phyloP scores from a whole-genome alignment of 1,284 basidiomycete genomes.

The Melanopsichium pennsylvanicum region DNA sequence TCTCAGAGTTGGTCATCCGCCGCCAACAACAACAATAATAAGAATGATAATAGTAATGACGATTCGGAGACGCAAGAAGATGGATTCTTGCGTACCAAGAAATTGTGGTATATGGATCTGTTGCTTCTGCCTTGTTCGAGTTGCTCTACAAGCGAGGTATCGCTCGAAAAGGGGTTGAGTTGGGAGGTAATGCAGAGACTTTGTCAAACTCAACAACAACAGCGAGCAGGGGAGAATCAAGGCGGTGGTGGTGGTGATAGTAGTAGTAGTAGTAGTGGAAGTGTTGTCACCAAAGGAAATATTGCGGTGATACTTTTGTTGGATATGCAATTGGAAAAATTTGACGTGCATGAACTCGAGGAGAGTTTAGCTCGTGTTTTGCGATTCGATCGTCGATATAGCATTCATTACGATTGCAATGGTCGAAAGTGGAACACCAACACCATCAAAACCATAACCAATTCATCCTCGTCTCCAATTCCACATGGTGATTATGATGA shows the following conservation, averaged over 20 bases:
- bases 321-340: slow-evolving; percentile 19
- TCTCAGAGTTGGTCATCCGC: too few relatives aligned
- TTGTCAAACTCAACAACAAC: too few relatives aligned
- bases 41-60: slow-evolving; percentile 13
- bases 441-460: too few relatives aligned
- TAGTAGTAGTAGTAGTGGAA: too few relatives aligned
- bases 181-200: too few relatives aligned
- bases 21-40: too few relatives aligned
- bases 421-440: slow-evolving; percentile 17
- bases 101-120: slow-evolving; percentile 37
- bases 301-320: slow-evolving; percentile 22
- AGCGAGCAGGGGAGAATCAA: too few relatives aligned
- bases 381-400: slow-evolving; percentile 19
- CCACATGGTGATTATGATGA: not conserved
- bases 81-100: slow-evolving; percentile 28
- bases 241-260: too few relatives aligned
- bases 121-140: slow-evolving; percentile 8
- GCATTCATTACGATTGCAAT: slow-evolving; percentile 15
- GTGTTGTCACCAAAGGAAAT: too few relatives aligned
- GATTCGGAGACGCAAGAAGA: slow-evolving; percentile 46
- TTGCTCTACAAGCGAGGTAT: too few relatives aligned
- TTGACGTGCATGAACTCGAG: slow-evolving; percentile 42
- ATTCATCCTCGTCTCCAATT: too few relatives aligned
- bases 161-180: too few relatives aligned
- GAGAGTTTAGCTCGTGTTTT: slow-evolving; percentile 19